These are phyloP conservation scores for Bruguiera hainesii DNA, from an alignment of 441 rosid species.

Conservation along the genomic window DNA sequence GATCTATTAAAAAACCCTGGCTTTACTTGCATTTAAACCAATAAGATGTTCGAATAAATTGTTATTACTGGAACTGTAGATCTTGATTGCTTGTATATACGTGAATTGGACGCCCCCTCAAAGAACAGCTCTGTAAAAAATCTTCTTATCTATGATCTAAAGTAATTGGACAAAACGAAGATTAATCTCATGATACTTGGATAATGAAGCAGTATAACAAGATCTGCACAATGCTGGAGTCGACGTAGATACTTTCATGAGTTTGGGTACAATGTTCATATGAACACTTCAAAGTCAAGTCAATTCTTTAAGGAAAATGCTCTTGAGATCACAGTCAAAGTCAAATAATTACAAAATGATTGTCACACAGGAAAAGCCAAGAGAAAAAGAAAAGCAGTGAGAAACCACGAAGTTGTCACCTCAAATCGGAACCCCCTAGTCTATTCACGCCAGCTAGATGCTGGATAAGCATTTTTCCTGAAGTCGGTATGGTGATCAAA, in stretches of 20 bases:
- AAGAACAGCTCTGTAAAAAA: too few species aligned
- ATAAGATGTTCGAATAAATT: too few species aligned
- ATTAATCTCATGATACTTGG: too few species aligned
- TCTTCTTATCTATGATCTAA: too few species aligned
- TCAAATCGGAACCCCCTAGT: constrained; percentile 37
- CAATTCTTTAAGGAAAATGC: constrained; percentile 6
- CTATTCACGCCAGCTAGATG: constrained; percentile 75
- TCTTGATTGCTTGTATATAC: too few species aligned
- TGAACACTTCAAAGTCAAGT: not conserved
- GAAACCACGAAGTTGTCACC: constrained; percentile 24
- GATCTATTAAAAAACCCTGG: too few species aligned
- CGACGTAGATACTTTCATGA: not conserved
- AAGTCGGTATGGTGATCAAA: constrained; percentile 42
- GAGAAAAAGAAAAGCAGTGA: not conserved
- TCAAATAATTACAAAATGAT: constrained; percentile 33
- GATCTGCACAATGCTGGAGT: too few species aligned
- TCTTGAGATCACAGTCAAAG: constrained; percentile 20
- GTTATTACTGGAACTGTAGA: too few species aligned
- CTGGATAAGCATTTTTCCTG: constrained; percentile 60
- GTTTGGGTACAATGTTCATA: constrained; percentile 3
- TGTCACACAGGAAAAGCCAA: constrained; percentile 14
- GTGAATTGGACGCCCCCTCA: too few species aligned
- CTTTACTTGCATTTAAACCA: too few species aligned
- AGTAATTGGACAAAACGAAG: too few species aligned
- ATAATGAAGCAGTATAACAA: not conserved